phyloP scores from a whole-genome alignment of 2,329 filamentous ascomycete species.

The Phaeosphaeriaceae sp. region DNA sequence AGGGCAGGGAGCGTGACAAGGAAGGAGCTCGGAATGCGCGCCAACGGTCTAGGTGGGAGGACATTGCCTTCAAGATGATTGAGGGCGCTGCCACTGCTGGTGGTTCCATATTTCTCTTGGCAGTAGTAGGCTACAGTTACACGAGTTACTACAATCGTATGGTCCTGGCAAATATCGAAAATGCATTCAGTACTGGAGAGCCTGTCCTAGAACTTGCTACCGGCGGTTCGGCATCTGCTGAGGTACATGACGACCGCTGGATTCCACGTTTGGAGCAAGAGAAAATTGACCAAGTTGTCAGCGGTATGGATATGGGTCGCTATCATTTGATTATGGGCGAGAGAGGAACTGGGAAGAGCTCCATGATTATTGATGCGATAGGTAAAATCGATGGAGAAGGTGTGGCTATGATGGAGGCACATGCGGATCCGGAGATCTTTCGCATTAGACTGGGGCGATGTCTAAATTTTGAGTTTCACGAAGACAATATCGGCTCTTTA shows the following conservation, averaged over 20 bases:
- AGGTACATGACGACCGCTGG: conserved; percentile 72
- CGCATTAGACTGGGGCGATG: conserved; percentile 90
- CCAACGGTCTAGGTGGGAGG: conserved; percentile 38
- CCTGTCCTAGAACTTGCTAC: conserved; percentile 75
- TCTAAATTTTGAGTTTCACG: conserved; percentile 94
- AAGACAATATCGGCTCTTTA: conserved; percentile 95
- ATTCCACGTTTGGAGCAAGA: conserved; percentile 81
- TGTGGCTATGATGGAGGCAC: conserved; percentile 94
- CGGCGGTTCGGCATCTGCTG: conserved; percentile 47
- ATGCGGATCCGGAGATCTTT: conserved; percentile 94
- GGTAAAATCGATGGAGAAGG: conserved; percentile 87
- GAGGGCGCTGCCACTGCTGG: conserved; percentile 59
- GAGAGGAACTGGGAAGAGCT: conserved; percentile 95
- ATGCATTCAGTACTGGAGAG: conserved; percentile 90
- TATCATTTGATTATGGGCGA: conserved; percentile 94
- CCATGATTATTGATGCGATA: conserved; percentile 97
- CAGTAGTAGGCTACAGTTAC: conserved; percentile 55
- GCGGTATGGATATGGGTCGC: conserved; percentile 74
- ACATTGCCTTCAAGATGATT: conserved; percentile 59
- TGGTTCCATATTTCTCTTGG: conserved; percentile 58
- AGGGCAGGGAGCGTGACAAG: conserved; percentile 37
- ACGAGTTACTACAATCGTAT: conserved; percentile 78
- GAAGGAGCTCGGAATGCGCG: conserved; percentile 13
- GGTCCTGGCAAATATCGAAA: conserved; percentile 89
- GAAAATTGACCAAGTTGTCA: conserved; percentile 81